phyloP scores from a whole-genome alignment of 75 land plant genomes.

The Cryptomeria japonica region DNA sequence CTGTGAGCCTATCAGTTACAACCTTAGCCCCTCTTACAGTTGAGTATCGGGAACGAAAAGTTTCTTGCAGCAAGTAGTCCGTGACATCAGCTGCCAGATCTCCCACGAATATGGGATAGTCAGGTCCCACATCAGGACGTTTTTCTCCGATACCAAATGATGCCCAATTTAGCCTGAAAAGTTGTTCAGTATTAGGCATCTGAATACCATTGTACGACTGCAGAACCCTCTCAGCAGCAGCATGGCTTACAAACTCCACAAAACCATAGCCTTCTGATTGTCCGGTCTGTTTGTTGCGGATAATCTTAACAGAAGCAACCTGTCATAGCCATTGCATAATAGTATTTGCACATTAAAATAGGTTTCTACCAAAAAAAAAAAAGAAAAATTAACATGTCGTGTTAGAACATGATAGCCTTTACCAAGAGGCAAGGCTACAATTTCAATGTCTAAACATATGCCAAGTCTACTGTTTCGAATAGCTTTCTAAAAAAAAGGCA shows the following conservation, averaged over 20 bases:
- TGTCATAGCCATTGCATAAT: slow-evolving; percentile 12
- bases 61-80: slow-evolving; percentile 85
- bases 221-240: slow-evolving; percentile 78
- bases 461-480: background rate
- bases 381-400: background rate
- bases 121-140: slow-evolving; percentile 68
- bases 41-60: slow-evolving; percentile 62
- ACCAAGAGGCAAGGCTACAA: background rate
- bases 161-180: slow-evolving; percentile 92
- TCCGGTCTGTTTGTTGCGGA: slow-evolving; percentile 86
- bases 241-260: slow-evolving; percentile 77
- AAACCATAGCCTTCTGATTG: slow-evolving; percentile 91
- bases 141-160: slow-evolving; percentile 82
- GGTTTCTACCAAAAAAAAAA: background rate
- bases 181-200: slow-evolving; percentile 82
- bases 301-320: slow-evolving; percentile 77
- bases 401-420: background rate
- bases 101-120: slow-evolving; percentile 89
- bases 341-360: background rate
- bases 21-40: slow-evolving; percentile 97
- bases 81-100: slow-evolving; percentile 95
- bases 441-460: background rate
- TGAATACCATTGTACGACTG: slow-evolving; percentile 76
- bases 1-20: slow-evolving; percentile 82
- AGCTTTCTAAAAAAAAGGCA: background rate